Base-by-base conservation (phyloP, 371 early-diverging fungal species). In the Thermomucor indicae-seudaticae region DNA sequence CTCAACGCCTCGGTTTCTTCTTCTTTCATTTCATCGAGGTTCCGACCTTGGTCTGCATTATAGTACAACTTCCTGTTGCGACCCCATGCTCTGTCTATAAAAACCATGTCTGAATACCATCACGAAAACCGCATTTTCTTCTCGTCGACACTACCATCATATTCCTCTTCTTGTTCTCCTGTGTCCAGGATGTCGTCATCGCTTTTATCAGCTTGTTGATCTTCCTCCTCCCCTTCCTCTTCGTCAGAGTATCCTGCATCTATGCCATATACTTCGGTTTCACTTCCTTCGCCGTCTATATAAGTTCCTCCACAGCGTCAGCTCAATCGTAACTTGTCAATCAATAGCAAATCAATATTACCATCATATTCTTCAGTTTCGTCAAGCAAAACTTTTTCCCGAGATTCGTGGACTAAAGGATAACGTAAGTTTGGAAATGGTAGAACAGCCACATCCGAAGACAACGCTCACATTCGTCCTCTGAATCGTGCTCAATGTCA, bases 1-100 rank as follows among this genome's bases (percentile, higher is more conserved):
- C 89, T 82, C 49, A 91, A 64, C 1, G 95, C 96, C 64, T 96
- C 96, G 40, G 82, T 83, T 53, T 92, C 97, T 61, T 96, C 96
- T 53, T 92, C 92, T 30, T 82, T 82, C 57, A 88, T 86, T 45
- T 87, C 88, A n/a, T 83, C 87, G 25, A 84, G 57, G 54, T 88
- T 87, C 3, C 71, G 64, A 17, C 80, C 83, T 42, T 90, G 87
- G 29, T 91, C 92, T 3, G 85, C 87, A 51, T 87, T 70, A 64
- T 91, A 91, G 75, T 89, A 91, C 47, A 72, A 80, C 45, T 75
- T 64, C 53, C 83, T 86, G 30, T 65, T 72, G 39, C 64, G 70
- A 37, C 92, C 92, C 92, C 92, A 91, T 0, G 89, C 62, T 44
- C 58, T 50, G 23, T 71, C 66, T 65, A 51, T 12, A 30, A 17